phyloP scores from a whole-genome alignment of 2,329 filamentous ascomycete genomes.

The Cytospora mali region DNA sequence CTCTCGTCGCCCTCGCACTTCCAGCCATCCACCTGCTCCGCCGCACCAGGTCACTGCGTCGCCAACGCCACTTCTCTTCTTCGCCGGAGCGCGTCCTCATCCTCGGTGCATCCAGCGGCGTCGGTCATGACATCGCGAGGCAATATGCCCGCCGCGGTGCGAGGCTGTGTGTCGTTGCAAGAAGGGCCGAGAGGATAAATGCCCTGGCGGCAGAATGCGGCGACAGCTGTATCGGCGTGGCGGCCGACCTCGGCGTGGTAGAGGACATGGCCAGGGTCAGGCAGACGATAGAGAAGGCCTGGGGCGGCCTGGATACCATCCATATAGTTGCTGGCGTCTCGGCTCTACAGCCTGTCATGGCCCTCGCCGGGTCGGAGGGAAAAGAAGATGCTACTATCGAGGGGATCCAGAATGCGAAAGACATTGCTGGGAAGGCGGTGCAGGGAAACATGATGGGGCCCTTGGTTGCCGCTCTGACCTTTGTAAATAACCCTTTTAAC shows the following conservation, averaged over 20 bases:
- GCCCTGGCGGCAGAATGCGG: constrained; percentile 35
- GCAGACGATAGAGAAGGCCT: constrained; percentile 31
- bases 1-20: constrained; percentile 20
- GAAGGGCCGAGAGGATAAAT: constrained; percentile 34
- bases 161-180: constrained; percentile 36
- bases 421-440: constrained; percentile 33
- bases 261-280: constrained; percentile 36
- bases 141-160: constrained; percentile 37
- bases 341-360: constrained; percentile 39
- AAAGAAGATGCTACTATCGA: constrained; percentile 30
- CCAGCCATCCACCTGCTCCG: constrained; percentile 1
- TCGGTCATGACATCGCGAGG: constrained; percentile 36
- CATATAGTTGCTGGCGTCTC: constrained; percentile 39
- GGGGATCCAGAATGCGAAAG: constrained; percentile 33
- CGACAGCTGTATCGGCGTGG: constrained; percentile 33
- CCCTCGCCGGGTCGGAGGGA: constrained; percentile 31
- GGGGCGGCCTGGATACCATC: constrained; percentile 38
- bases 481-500: no score
- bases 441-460: constrained; percentile 39
- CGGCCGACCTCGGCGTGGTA: constrained; percentile 35
- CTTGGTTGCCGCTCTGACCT: constrained; percentile 35
- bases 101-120: constrained; percentile 39
- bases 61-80: constrained; percentile 6
- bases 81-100: constrained; percentile 37
- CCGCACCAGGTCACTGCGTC: constrained; percentile 5